Conservation (phyloP, 129 eudicot genomes). For the Escallonia herrerae region DNA sequence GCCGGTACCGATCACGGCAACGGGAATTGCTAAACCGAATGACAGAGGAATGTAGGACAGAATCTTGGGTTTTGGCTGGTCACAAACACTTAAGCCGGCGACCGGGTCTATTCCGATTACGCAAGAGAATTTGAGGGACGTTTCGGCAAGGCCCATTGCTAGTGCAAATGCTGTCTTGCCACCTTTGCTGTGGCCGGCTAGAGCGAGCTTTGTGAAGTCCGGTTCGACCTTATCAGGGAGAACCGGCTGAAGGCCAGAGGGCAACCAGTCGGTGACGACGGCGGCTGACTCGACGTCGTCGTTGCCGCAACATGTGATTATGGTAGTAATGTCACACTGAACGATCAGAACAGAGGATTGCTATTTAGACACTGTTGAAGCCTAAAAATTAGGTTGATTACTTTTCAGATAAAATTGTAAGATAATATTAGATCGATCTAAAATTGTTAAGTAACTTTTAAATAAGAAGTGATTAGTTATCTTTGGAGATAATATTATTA, state of each 20-base stretch:
- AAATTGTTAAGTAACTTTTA: too few relatives aligned
- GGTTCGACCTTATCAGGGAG: conserved; percentile 21
- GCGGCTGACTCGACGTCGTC: conserved; percentile 21
- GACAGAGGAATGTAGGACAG: conserved; percentile 31
- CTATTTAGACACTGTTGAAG: too few relatives aligned
- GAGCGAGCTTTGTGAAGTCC: conserved; percentile 20
- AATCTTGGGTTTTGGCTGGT: conserved; percentile 17
- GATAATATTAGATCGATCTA: too few relatives aligned
- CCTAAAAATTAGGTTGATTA: too few relatives aligned
- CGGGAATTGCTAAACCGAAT: conserved; percentile 20
- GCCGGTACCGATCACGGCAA: conserved; percentile 35
- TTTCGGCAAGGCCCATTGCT: conserved; percentile 19
- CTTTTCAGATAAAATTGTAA: too few relatives aligned
- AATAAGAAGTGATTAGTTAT: too few relatives aligned
- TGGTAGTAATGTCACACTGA: neutral
- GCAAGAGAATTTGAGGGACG: conserved; percentile 28
- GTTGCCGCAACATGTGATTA: neutral
- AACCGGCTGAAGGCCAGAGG: neutral
- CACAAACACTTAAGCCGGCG: conserved; percentile 12
- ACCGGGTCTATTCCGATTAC: conserved; percentile 40
- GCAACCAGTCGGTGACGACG: conserved; percentile 30
- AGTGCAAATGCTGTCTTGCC: conserved; percentile 36
- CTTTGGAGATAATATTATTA: too few relatives aligned
- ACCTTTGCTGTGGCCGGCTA: conserved; percentile 41
- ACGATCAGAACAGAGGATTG: too few relatives aligned